phyloP scores from a whole-genome alignment of 495 filamentous ascomycete species.

The Penicillium odoratum region DNA sequence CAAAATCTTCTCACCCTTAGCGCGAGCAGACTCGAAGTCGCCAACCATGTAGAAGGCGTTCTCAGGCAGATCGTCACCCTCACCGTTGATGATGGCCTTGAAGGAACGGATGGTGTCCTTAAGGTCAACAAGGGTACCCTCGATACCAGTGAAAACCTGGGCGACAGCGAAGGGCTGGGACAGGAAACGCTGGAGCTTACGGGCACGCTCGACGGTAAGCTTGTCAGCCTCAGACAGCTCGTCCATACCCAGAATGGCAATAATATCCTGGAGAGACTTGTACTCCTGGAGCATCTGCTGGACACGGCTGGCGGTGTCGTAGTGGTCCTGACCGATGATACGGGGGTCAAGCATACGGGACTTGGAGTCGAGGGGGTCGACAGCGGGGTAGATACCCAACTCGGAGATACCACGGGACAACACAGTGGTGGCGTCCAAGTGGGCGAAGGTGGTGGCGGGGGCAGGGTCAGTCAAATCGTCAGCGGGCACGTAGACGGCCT shows the following conservation, averaged over 20 bases:
- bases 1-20: slow-evolving; percentile 99
- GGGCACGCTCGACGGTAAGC: slow-evolving; percentile 99
- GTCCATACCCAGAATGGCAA: slow-evolving; percentile 99
- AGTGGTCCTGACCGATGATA: slow-evolving; percentile 97
- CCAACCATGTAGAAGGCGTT: slow-evolving; percentile 98
- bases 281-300: slow-evolving; percentile 99
- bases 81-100: slow-evolving; percentile 95
- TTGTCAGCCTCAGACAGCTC: slow-evolving; percentile 98
- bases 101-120: slow-evolving; percentile 98
- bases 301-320: slow-evolving; percentile 88
- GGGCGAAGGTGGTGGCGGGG: slow-evolving; percentile 98
- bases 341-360: slow-evolving; percentile 99
- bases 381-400: slow-evolving; percentile 99
- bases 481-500: slow-evolving; percentile 99
- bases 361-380: slow-evolving; percentile 99
- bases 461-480: slow-evolving; percentile 99
- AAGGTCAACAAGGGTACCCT: slow-evolving; percentile 93
- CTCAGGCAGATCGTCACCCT: slow-evolving; percentile 94
- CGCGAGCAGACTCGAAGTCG: slow-evolving; percentile 86
- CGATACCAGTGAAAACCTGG: slow-evolving; percentile 98
- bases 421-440: slow-evolving; percentile 99
- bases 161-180: slow-evolving; percentile 98
- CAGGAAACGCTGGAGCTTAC: slow-evolving; percentile 99
- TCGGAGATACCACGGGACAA: slow-evolving; percentile 99
- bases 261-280: slow-evolving; percentile 99